Conservation (phyloP, 345 rosid genomes). For the Euphorbia lathyris region DNA sequence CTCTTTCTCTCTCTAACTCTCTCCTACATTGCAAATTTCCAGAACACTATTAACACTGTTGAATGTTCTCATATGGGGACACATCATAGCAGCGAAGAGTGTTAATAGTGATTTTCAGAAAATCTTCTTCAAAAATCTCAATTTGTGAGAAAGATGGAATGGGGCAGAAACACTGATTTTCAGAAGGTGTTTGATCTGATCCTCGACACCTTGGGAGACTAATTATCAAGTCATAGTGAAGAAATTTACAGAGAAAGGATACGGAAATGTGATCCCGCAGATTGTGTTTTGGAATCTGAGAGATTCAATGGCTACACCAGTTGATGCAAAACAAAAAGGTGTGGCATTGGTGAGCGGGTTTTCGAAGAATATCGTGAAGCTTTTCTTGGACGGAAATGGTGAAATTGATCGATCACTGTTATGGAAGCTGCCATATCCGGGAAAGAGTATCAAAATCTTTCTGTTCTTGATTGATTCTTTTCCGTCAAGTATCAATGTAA, state of each 20-base stretch:
- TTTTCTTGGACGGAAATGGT: slow-evolving; percentile 47
- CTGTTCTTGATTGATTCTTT: slow-evolving; percentile 34
- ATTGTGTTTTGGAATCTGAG: slow-evolving; percentile 70
- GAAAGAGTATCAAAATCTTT: slow-evolving; percentile 40
- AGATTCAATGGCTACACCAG: slow-evolving; percentile 47
- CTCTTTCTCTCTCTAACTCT: too few species aligned
- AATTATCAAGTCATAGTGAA: slow-evolving; percentile 39
- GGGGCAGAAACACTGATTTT: slow-evolving; percentile 40
- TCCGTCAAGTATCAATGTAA: too few species aligned
- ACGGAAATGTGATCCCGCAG: slow-evolving; percentile 45
- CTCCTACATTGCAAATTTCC: too few species aligned
- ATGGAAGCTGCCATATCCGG: slow-evolving; percentile 49
- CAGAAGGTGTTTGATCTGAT: slow-evolving; percentile 51
- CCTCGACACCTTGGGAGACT: slow-evolving; percentile 44
- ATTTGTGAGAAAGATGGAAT: slow-evolving; percentile 36
- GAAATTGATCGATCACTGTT: slow-evolving; percentile 21
- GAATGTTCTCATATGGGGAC: too few species aligned
- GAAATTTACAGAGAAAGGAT: slow-evolving; percentile 46
- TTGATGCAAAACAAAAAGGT: slow-evolving; percentile 33
- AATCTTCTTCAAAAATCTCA: slow-evolving; percentile 27
- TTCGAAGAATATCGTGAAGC: slow-evolving; percentile 58
- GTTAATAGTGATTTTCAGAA: too few species aligned
- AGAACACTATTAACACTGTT: too few species aligned
- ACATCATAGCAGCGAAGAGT: too few species aligned
- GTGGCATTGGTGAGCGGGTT: slow-evolving; percentile 62